Evolutionary conservation across 108 stramenopile genomes (phyloP).

Genomic region (Discostella stelligeroides): DNA sequence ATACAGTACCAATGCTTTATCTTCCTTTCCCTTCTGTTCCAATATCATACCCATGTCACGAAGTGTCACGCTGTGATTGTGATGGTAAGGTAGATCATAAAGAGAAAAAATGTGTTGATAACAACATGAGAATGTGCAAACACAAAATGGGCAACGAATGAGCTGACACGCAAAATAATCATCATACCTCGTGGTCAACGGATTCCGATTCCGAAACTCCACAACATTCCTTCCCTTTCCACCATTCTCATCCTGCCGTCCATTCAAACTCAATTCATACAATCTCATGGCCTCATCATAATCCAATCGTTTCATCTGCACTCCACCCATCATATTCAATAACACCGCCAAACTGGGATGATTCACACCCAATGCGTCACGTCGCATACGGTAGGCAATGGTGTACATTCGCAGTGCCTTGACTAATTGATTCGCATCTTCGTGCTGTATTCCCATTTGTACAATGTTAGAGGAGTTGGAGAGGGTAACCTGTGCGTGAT

Average conservation of each 20-base stretch:
- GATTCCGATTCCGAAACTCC: slow-evolving; percentile 33
- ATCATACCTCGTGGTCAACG: slow-evolving; percentile 39
- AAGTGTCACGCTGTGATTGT: slow-evolving; percentile 79
- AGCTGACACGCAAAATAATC: no score
- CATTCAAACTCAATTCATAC: slow-evolving; percentile 70
- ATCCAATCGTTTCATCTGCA: slow-evolving; percentile 81
- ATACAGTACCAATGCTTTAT: slow-evolving; percentile 75
- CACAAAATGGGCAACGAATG: no score
- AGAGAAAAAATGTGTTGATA: no score
- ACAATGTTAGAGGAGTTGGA: slow-evolving; percentile 81
- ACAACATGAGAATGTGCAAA: no score
- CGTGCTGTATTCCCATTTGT: slow-evolving; percentile 80
- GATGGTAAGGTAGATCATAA: no score
- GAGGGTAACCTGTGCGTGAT: slow-evolving; percentile 67
- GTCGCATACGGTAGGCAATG: slow-evolving; percentile 83
- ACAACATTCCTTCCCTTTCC: slow-evolving; percentile 11
- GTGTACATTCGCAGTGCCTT: slow-evolving; percentile 85
- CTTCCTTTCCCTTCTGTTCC: slow-evolving; percentile 66
- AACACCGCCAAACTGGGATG: slow-evolving; percentile 79
- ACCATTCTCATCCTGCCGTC: slow-evolving; percentile 44
- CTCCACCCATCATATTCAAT: slow-evolving; percentile 82
- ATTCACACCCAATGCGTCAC: slow-evolving; percentile 65
- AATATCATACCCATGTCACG: slow-evolving; percentile 86
- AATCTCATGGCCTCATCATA: slow-evolving; percentile 79
- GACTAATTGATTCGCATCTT: slow-evolving; percentile 62